Evolutionary conservation across 768 basidiomycete species (phyloP).

Genomic region (Chlorophyllum brunneum): DNA sequence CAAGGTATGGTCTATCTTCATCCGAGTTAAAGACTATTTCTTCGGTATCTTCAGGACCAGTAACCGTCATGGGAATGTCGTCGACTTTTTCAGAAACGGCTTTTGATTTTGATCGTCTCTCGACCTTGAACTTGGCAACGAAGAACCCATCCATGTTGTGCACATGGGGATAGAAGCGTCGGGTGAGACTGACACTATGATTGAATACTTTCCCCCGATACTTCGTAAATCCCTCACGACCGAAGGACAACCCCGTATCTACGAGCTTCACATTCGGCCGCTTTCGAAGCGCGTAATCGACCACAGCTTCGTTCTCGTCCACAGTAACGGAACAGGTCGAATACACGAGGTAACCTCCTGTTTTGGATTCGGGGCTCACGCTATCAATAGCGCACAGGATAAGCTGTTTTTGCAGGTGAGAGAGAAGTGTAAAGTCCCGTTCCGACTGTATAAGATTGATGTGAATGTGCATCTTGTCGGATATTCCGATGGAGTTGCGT

Average conservation of each 20-base stretch:
- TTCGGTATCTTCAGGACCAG: slow-evolving; percentile 22
- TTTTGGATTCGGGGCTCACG: slow-evolving; percentile 82
- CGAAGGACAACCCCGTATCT: slow-evolving; percentile 90
- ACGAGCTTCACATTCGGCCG: slow-evolving; percentile 91
- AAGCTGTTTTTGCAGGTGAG: slow-evolving; percentile 97
- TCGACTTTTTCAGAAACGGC: slow-evolving; percentile 21
- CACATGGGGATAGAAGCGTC: slow-evolving; percentile 93
- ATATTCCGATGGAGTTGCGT: slow-evolving; percentile 16
- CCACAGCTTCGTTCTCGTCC: slow-evolving; percentile 97
- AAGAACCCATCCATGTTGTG: slow-evolving; percentile 99
- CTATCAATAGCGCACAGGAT: slow-evolving; percentile 98
- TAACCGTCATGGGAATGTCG: slow-evolving; percentile 24
- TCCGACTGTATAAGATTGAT: slow-evolving; percentile 57
- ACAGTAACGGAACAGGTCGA: slow-evolving; percentile 98
- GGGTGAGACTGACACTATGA: slow-evolving; percentile 72
- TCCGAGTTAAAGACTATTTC: slow-evolving; percentile 59
- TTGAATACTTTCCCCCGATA: slow-evolving; percentile 91
- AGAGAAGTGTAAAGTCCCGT: slow-evolving; percentile 93
- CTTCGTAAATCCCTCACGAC: slow-evolving; percentile 84
- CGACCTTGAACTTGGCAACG: slow-evolving; percentile 98
- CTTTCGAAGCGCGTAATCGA: slow-evolving; percentile 95
- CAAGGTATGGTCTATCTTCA: slow-evolving; percentile 73
- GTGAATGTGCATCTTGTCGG: not conserved
- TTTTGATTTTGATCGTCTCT: slow-evolving; percentile 58
- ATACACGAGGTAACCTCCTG: slow-evolving; percentile 93